These are phyloP conservation scores for Metschnikowia noctiluminum DNA, from an alignment of 805 yeast genomes.

Conservation along the genomic window DNA sequence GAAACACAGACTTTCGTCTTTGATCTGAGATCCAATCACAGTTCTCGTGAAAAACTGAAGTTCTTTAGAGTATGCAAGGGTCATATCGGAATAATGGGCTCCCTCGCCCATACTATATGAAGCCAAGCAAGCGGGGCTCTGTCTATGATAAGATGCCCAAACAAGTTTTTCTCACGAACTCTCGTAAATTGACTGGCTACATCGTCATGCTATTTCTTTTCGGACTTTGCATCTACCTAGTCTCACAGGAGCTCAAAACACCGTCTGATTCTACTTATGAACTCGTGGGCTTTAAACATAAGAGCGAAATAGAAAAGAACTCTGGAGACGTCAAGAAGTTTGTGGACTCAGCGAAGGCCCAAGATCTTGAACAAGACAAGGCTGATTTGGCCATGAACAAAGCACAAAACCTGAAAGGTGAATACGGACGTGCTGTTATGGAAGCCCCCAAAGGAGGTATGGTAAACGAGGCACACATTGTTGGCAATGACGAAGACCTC, in stretches of 20 bases:
- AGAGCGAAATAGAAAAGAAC: constrained; percentile 11
- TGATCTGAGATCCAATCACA: not conserved
- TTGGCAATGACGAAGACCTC: constrained; percentile 38
- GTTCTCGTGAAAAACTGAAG: no score
- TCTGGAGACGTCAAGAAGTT: constrained; percentile 28
- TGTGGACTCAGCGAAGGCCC: constrained; percentile 25
- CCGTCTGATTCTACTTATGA: constrained; percentile 29
- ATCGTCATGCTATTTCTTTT: constrained; percentile 30
- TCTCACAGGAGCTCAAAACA: constrained; percentile 35
- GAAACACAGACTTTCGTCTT: not conserved
- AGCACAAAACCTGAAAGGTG: constrained; percentile 39
- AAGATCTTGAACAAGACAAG: constrained; percentile 33
- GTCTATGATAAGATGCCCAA: constrained; percentile 34
- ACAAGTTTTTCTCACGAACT: constrained; percentile 33
- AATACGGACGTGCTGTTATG: constrained; percentile 35
- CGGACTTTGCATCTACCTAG: constrained; percentile 34
- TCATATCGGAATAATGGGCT: constrained; percentile 40
- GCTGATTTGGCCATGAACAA: constrained; percentile 36
- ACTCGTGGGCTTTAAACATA: constrained; percentile 16
- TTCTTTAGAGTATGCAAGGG: constrained; percentile 35
- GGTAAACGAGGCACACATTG: constrained; percentile 44
- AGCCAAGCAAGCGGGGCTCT: constrained; percentile 35
- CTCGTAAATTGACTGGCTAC: constrained; percentile 39
- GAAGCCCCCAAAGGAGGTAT: constrained; percentile 48
- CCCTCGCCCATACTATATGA: constrained; percentile 47